Conservation (phyloP, 305 asterid genomes). For the Solanum hybrid region DNA sequence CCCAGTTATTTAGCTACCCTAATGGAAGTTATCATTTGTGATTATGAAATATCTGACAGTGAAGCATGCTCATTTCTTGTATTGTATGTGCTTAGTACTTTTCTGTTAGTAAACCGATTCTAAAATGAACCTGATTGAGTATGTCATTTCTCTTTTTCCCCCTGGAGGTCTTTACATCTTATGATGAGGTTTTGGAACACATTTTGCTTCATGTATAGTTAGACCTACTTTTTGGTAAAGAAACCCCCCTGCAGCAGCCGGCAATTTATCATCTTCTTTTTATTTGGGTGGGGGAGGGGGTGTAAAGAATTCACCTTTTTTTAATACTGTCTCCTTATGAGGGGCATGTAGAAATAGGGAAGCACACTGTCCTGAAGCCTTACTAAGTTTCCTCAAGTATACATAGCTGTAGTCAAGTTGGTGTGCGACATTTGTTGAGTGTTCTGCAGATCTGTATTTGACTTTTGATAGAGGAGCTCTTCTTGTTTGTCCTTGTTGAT, state of each 20-base stretch:
- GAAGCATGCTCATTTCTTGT: not conserved
- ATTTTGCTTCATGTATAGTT: not conserved
- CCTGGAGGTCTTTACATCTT: not conserved
- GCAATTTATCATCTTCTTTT: not conserved
- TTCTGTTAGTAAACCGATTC: not conserved
- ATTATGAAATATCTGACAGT: not conserved
- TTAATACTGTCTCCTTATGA: not conserved
- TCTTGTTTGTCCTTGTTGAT: not conserved
- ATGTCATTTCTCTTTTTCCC: not conserved
- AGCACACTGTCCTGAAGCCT: not conserved
- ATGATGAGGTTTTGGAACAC: not conserved
- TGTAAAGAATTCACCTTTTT: not conserved
- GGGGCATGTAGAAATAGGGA: not conserved
- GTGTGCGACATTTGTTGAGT: not conserved
- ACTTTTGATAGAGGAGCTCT: not conserved
- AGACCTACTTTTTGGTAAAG: not conserved
- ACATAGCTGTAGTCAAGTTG: not conserved
- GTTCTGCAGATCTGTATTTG: not conserved
- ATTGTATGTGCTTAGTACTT: not conserved
- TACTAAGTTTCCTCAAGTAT: not conserved
- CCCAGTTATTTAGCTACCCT: not conserved
- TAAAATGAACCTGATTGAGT: not conserved
- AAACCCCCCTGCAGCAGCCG: not conserved
- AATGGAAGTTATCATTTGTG: slow-evolving; percentile 1
- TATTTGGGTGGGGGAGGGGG: not conserved